These are phyloP conservation scores for Mychonastes homosphaera DNA, from an alignment of 139 green algal genomes.

Conservation along the genomic window DNA sequence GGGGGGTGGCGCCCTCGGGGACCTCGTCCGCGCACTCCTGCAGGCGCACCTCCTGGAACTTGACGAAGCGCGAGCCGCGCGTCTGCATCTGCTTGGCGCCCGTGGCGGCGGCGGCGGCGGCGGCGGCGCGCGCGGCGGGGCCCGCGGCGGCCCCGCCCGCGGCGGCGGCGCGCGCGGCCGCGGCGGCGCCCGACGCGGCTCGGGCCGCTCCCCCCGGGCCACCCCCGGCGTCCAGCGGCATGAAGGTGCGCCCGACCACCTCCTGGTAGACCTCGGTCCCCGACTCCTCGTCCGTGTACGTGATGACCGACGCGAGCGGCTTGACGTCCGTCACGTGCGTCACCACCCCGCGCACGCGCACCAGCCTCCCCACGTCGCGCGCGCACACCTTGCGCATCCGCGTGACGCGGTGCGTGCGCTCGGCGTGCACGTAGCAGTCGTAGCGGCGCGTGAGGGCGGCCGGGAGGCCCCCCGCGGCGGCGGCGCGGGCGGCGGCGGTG, in stretches of 20 bases:
- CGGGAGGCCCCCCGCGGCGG: slow-evolving; percentile 42
- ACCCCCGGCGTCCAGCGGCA: slow-evolving; percentile 43
- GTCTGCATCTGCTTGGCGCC: too few species aligned
- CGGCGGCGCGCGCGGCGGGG: too few species aligned
- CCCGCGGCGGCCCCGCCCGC: too few species aligned
- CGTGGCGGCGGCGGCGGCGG: neutral
- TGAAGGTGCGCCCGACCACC: slow-evolving; percentile 62
- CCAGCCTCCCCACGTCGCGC: slow-evolving; percentile 73
- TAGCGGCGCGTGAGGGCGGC: slow-evolving; percentile 70
- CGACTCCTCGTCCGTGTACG: slow-evolving; percentile 84
- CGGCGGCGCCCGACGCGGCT: too few species aligned
- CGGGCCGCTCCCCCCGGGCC: neutral
- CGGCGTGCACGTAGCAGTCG: slow-evolving; percentile 73
- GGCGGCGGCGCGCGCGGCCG: too few species aligned
- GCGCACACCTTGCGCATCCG: slow-evolving; percentile 61
- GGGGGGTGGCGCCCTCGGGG: slow-evolving; percentile 83
- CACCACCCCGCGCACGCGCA: slow-evolving; percentile 82
- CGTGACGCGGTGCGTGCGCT: slow-evolving; percentile 17
- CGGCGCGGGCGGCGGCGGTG: neutral
- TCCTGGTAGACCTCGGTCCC: slow-evolving; percentile 95
- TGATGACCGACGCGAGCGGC: slow-evolving; percentile 79
- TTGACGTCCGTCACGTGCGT: slow-evolving; percentile 89
- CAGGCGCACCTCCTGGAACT: slow-evolving; percentile 82
- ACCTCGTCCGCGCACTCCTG: slow-evolving; percentile 55
- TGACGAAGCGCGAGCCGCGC: slow-evolving; percentile 83